Evolutionary conservation across 139 green algal genomes (phyloP).

Genomic region (Pseudopediastrum boryanum): DNA sequence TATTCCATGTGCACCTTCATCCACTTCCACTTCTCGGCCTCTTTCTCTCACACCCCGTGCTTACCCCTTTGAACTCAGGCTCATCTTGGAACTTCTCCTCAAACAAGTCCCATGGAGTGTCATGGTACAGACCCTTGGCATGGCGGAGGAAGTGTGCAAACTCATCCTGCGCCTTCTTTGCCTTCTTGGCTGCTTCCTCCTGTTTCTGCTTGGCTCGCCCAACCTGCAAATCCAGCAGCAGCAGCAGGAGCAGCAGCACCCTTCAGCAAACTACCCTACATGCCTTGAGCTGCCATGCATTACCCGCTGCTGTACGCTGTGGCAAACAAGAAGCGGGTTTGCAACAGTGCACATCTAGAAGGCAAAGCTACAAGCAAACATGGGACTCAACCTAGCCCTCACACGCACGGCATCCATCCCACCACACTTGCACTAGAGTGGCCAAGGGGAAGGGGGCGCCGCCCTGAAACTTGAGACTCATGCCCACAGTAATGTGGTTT

Average conservation of each 20-base stretch:
- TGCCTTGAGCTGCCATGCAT: not conserved
- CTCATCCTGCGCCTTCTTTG: conserved; percentile 38
- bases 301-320: not conserved
- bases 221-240: not conserved
- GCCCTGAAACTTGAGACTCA: not conserved
- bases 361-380: not conserved
- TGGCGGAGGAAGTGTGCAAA: conserved; percentile 57
- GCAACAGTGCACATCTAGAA: not conserved
- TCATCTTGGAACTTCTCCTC: conserved; percentile 47
- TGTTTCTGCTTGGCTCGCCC: conserved; percentile 50
- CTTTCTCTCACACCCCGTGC: too few relatives aligned
- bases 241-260: not conserved
- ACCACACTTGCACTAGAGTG: too few relatives aligned
- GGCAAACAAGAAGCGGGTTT: not conserved
- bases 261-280: conserved; percentile 15
- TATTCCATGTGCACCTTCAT: not conserved
- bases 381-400: too few relatives aligned
- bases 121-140: conserved; percentile 42
- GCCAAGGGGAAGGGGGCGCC: not conserved
- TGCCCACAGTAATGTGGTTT: not conserved
- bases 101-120: conserved; percentile 59
- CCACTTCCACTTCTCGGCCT: too few relatives aligned
- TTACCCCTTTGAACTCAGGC: conserved; percentile 62
- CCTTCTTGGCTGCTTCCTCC: conserved; percentile 40
- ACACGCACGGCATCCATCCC: too few relatives aligned